A percentile compares a stretch with the other conserved stretches of the same genome.
Evolutionary conservation across 805 yeast species (phyloP).

Genomic region (Hanseniaspora osmophila): DNA sequence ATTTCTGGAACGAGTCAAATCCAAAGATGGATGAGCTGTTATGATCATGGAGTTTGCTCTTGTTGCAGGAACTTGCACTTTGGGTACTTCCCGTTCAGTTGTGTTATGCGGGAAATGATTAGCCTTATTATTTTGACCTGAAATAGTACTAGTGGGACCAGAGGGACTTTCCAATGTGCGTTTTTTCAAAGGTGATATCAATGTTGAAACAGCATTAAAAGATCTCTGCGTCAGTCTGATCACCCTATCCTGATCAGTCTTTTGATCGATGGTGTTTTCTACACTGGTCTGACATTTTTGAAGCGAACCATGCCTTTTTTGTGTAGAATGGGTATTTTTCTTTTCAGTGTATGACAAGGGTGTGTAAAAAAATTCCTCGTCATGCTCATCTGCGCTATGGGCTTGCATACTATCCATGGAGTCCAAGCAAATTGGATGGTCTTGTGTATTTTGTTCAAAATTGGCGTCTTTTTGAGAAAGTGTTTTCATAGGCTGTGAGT

Average conservation of each 20-base stretch:
- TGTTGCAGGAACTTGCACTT: slow-evolving; percentile 21
- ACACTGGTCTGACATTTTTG: too few species aligned
- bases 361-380: not conserved
- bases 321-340: too few species aligned
- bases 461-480: not conserved
- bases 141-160: too few species aligned
- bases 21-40: not conserved
- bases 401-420: not conserved
- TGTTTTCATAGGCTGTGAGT: too few species aligned
- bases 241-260: slow-evolving; percentile 1
- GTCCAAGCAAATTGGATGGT: not conserved
- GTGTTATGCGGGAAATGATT: slow-evolving; percentile 4
- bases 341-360: not conserved
- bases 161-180: too few species aligned
- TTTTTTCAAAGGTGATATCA: slow-evolving; percentile 17
- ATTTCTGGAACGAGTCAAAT: not conserved
- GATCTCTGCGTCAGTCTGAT: slow-evolving; percentile 20
- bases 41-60: slow-evolving; percentile 12
- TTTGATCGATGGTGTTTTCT: too few species aligned
- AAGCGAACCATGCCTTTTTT: too few species aligned
- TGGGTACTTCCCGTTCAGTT: not conserved
- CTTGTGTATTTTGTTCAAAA: not conserved
- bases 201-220: slow-evolving; percentile 15
- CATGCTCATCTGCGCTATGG: not conserved
- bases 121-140: not conserved